Evolutionary conservation across 2,329 filamentous ascomycete species (phyloP).

Genomic region (Diaporthe aspalathi): DNA sequence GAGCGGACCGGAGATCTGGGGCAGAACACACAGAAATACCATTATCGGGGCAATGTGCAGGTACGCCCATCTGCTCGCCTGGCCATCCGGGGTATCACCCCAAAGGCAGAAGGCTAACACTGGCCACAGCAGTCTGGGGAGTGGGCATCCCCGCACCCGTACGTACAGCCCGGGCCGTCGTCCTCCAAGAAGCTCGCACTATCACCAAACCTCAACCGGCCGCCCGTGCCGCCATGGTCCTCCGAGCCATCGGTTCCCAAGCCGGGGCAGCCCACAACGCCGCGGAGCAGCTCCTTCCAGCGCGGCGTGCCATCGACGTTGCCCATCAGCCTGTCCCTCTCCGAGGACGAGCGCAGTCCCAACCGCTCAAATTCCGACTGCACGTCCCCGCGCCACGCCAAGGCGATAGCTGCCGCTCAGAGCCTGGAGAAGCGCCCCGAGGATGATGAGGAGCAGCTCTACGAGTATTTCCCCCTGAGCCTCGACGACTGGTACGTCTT

Average conservation of each 20-base stretch:
- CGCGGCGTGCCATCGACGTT: conserved; percentile 45
- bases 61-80: conserved; percentile 41
- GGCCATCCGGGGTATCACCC: no score
- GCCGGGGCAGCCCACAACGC: conserved; percentile 41
- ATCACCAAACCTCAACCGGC: conserved; percentile 62
- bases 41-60: conserved; percentile 50
- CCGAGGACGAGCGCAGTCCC: conserved; percentile 70
- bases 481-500: conserved; percentile 81
- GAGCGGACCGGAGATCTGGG: conserved; percentile 42
- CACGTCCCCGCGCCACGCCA: conserved; percentile 56
- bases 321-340: conserved; percentile 65
- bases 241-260: conserved; percentile 49
- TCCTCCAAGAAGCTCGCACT: conserved; percentile 64
- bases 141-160: conserved; percentile 57
- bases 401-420: conserved; percentile 49
- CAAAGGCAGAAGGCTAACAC: conserved; percentile 25
- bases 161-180: conserved; percentile 56
- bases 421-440: conserved; percentile 68
- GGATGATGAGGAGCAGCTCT: conserved; percentile 85
- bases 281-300: conserved; percentile 42
- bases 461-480: conserved; percentile 94
- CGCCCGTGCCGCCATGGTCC: conserved; percentile 65
- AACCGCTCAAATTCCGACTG: conserved; percentile 61
- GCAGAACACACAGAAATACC: conserved; percentile 48
- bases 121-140: conserved; percentile 53